Base-by-base conservation (phyloP, 73 alveolate species). In the Paramecium pentaurelia region DNA sequence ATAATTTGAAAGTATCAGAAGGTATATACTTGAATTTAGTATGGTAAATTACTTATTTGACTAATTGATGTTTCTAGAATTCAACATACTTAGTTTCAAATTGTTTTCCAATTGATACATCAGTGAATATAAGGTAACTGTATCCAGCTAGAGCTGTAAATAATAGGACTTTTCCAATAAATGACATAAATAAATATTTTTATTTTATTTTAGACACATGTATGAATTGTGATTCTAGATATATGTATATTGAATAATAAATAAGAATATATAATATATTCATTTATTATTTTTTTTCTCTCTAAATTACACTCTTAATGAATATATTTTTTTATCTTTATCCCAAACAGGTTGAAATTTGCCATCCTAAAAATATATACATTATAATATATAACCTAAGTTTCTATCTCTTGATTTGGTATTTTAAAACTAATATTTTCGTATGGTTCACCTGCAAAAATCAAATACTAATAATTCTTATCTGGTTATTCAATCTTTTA, bases 381-480 rank as follows among this genome's bases (percentile, higher is more conserved):
- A 36, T n/a, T 12, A 22, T 6, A 73, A 30, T 1, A 38, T 3
- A 73, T 73, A 73, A 73, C 87, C 20, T 44, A 60, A n/a, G 88
- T 89, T 34, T 89, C 94, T 16, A 89, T 89, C 51, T 89, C 94
- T 49, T 36, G 47, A 51, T 89, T 89, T 7, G 94, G 94, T 14
- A 89, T 89, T 47, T 89, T 89, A 51, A 89, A 89, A 3, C 86
- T 91, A 47, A 99, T 94, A 86, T 98, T 99, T 91, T 99, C 99
- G 92, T 98, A 99, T 7, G 99, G 99, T 92, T 98, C 99, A 32
- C 99, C 99, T 18, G 99, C 99, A 77, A 98, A 97, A n/a, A 99
- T 96, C 77, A 99, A 92, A 94, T 99, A 99, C 93, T 99, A 98
- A 93, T 97, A 99, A 64, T 96, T 98, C 54, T 94, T 97, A 86